Evolutionary conservation across 1,284 basidiomycete species (phyloP), one percentile per base, ranked within the genome.

Genomic region (Cutaneotrichosporon sp.): DNA sequence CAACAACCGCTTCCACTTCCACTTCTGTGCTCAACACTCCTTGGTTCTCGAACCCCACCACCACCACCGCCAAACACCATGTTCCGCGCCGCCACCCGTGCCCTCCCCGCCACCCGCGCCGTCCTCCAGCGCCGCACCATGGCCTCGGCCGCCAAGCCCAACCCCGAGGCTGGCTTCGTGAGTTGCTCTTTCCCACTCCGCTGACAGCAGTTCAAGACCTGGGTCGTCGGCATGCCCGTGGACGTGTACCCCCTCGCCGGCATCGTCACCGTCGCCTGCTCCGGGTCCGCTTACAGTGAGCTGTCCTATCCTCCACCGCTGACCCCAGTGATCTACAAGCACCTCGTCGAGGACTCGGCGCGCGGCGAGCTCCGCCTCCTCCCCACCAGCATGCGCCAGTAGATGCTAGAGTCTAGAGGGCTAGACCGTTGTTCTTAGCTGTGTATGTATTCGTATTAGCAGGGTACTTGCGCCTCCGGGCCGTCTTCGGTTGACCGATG

Each of bases 211-310:
- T 49, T 27, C 13, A 58, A 38, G 46, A 42, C 33, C 18, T 58
- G 47, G 27, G 13, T 58, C 36, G 16, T 42, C 7, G 36, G 46
- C 36, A 58, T 58, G 46, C 56, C 56, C 18, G 49, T 51, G 18
- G 56, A 58, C 38, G 56, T 58, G 18, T 58, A 58, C 56, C 56
- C 56, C 1, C 56, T 58, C 24, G 56, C 49, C 2, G 31, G 22
- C 36, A 38, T 51, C 27, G 56, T 58, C n/a, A 31, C 36, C 8
- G n/a, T 34, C 13, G 56, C 47, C 34, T 49, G 33, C 36, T 20
- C 16, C 25, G 47, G 46, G 4, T 38, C 31, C 27, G 18, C 29
- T 36, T 58, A 29, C 49, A 58, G 56, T 58, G 29, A 50, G 56
- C 20, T 9, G 8, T 7, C 10, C 42, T 10, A 2, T 2, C 9